Percentiles rank a stretch among this genome's conserved stretches.
Conservation (phyloP, 164 flowering plant genomes). For the Liquidambar formosana region DNA sequence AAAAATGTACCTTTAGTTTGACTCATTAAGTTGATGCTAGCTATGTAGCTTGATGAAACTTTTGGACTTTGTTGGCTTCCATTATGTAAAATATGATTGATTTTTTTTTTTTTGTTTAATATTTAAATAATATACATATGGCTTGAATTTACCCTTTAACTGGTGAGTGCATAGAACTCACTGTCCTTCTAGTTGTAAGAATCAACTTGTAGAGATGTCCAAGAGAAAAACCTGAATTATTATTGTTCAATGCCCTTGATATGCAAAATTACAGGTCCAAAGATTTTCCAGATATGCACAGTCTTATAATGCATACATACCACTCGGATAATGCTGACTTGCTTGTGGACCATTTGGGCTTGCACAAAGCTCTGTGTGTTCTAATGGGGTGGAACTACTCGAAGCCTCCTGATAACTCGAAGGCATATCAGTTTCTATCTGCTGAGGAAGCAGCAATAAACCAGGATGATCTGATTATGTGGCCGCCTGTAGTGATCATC, state of each 20-base stretch:
- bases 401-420: slow-evolving; percentile 77
- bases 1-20: neutral
- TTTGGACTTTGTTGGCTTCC: neutral
- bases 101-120: neutral
- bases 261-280: slow-evolving; percentile 75
- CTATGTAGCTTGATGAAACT: neutral
- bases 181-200: slow-evolving; percentile 4
- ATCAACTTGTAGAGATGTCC: slow-evolving; percentile 11
- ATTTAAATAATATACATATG: no score
- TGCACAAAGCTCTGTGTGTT: slow-evolving; percentile 91
- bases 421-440: slow-evolving; percentile 67
- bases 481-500: slow-evolving; percentile 93
- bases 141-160: neutral
- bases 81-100: neutral
- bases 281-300: slow-evolving; percentile 79
- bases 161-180: slow-evolving; percentile 4
- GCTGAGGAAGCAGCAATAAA: slow-evolving; percentile 72
- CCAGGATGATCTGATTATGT: slow-evolving; percentile 80
- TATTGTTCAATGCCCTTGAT: slow-evolving; percentile 43
- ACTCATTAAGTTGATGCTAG: neutral
- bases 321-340: slow-evolving; percentile 59
- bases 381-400: slow-evolving; percentile 89
- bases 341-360: slow-evolving; percentile 83
- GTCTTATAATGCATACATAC: slow-evolving; percentile 87
- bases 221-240: slow-evolving; percentile 29